phyloP scores from a whole-genome alignment of 805 yeast genomes.

The Ascoidea asiatica region DNA sequence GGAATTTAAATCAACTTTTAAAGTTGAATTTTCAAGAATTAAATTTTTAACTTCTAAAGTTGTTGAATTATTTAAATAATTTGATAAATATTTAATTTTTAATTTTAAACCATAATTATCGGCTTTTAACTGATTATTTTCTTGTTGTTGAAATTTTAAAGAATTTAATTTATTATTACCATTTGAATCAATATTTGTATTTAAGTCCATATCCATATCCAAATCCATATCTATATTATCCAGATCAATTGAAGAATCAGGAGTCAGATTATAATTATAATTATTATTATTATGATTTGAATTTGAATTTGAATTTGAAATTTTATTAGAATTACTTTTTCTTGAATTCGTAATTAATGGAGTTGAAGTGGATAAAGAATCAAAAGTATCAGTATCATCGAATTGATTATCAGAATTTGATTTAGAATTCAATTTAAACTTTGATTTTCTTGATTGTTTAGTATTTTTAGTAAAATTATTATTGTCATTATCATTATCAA shows the following conservation, averaged over 20 bases:
- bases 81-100: constrained; percentile 26
- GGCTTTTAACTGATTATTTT: constrained; percentile 19
- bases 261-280: constrained; percentile 3
- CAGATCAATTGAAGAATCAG: not conserved
- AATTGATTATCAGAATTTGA: not conserved
- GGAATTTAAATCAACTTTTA: constrained; percentile 4
- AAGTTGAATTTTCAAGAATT: constrained; percentile 8
- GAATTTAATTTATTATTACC: constrained; percentile 12
- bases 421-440: no score
- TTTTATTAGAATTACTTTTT: not conserved
- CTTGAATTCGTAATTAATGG: constrained; percentile 1
- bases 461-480: no score
- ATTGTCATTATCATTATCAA: no score
- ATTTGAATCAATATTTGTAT: not conserved
- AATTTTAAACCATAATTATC: constrained; percentile 32
- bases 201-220: not conserved
- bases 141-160: constrained; percentile 17
- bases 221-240: not conserved
- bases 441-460: not conserved
- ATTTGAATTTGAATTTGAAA: not conserved
- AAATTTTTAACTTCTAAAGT: constrained; percentile 6
- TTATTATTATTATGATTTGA: not conserved
- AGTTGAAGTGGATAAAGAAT: constrained; percentile 7
- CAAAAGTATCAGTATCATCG: constrained; percentile 3
- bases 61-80: constrained; percentile 17